Conservation (phyloP, 2,329 filamentous ascomycete species). For the Xylariaceae sp. region DNA sequence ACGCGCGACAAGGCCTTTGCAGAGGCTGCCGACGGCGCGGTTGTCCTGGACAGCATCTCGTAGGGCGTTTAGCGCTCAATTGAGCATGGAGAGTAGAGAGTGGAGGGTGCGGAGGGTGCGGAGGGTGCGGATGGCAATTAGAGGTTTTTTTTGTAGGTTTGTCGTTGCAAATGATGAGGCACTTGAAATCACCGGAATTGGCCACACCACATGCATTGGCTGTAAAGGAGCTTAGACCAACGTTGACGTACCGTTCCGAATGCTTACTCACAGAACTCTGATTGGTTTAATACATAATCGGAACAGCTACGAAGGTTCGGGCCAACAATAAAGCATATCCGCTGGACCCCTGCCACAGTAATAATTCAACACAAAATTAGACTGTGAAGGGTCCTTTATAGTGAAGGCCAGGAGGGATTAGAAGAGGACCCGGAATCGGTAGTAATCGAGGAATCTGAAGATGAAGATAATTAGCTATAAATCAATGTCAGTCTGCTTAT, state of each 20-base stretch:
- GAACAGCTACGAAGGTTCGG: too few relatives aligned
- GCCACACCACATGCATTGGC: conserved; percentile 11
- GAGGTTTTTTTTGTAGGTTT: conserved; percentile 27
- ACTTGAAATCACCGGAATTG: conserved; percentile 35
- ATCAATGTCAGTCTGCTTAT: too few relatives aligned
- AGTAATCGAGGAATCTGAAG: too few relatives aligned
- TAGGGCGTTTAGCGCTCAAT: conserved; percentile 39
- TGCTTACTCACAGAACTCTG: not conserved
- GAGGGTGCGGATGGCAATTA: conserved; percentile 30
- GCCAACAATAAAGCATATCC: too few relatives aligned
- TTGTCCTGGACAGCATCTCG: conserved; percentile 49
- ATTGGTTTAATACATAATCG: not conserved
- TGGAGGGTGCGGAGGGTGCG: too few relatives aligned
- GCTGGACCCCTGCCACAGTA: too few relatives aligned
- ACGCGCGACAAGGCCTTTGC: conserved; percentile 45
- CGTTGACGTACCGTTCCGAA: not conserved
- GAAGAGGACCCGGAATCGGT: too few relatives aligned
- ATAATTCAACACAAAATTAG: too few relatives aligned
- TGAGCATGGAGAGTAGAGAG: conserved; percentile 39
- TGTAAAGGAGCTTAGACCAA: conserved; percentile 32
- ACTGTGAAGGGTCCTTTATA: too few relatives aligned
- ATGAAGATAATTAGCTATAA: too few relatives aligned
- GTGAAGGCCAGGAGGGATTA: too few relatives aligned
- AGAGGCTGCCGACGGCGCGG: conserved; percentile 45
- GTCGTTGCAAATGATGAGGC: conserved; percentile 33